These are phyloP conservation scores for Naganishia antarctica DNA, from an alignment of 768 basidiomycete genomes.

Conservation along the genomic window DNA sequence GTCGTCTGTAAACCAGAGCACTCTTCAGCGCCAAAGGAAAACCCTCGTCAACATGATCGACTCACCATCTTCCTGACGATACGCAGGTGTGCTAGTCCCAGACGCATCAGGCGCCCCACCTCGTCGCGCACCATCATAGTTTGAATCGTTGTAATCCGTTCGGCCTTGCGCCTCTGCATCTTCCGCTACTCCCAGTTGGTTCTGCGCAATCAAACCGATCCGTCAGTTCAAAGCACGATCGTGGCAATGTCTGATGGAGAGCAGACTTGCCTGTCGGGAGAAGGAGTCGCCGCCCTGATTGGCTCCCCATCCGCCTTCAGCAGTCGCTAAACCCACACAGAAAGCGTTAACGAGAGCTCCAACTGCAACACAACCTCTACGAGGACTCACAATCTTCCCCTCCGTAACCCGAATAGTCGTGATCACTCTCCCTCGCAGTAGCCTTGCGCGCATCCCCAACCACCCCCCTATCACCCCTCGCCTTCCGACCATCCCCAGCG, in stretches of 20 bases:
- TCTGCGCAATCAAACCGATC: neutral
- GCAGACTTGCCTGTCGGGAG: conserved; percentile 14
- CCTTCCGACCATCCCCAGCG: neutral
- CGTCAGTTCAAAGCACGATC: neutral
- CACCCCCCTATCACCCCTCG: conserved; percentile 1
- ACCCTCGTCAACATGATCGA: neutral
- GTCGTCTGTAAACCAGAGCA: neutral
- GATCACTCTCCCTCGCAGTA: neutral
- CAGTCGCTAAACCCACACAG: conserved; percentile 2
- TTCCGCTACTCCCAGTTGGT: conserved; percentile 26
- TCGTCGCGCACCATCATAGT: conserved; percentile 4
- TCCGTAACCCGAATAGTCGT: conserved; percentile 20
- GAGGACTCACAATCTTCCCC: conserved; percentile 20
- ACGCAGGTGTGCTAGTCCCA: conserved; percentile 24
- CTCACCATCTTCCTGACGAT: conserved; percentile 25
- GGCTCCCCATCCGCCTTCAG: conserved; percentile 23
- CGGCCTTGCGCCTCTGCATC: conserved; percentile 13
- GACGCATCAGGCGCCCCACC: neutral
- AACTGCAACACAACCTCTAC: neutral
- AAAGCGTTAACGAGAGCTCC: too few relatives aligned
- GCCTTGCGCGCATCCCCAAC: conserved; percentile 2
- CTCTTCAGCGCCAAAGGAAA: neutral
- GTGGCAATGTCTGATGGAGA: neutral
- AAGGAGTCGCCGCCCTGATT: conserved; percentile 24
- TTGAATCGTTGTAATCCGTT: conserved; percentile 4